Base-by-base conservation (phyloP, 108 stramenopile species). In the Stephanodiscus triporus region DNA sequence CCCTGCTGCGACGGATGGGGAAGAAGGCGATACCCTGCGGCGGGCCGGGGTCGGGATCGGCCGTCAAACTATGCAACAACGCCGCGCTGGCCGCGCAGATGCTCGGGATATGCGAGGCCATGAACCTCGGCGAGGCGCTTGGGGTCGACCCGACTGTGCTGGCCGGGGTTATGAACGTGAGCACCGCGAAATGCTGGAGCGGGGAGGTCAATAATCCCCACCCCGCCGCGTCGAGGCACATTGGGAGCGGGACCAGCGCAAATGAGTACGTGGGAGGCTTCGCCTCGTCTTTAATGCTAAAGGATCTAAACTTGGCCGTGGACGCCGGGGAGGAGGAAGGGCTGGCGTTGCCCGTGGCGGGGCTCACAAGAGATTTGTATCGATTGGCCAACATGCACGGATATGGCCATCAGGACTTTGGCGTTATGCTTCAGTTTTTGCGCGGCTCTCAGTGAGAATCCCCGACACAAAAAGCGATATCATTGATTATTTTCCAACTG, bases 21-120 rank as follows among this genome's bases (percentile, higher is more conserved):
- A 72, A 87, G 30, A 84, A 85, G 50, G 57, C 86, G 11, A 77
- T 95, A 38, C 86, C 83, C 34, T 96, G 95, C 64, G 97, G 96
- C 27, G 88, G 68, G 9, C 76, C 87, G 42, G 97, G 97, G 14
- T 67, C 91, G 10, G 97, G 97, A 38, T 81, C 88, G 17, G 89
- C 84, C 27, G 86, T 90, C 22, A 97, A 98, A 83, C 84, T 98
- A 10, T 96, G 96, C 83, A 98, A 98, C 89, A 98, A 98, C 76
- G 69, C 97, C 22, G 89, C 94, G 5, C 72, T 98, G 27, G 97
- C 94, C 0, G 91, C 96, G 8, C 91, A 91, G 66, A 98, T 98
- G 97, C 27, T 91, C 27, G 97, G 95, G 32, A 93, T 95, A 27
- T 85, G 85, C 29, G 97, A 98, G 62, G 97, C 96, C 32, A 94